Conservation (phyloP, 352 stramenopile species). For the Pythium volutum region DNA sequence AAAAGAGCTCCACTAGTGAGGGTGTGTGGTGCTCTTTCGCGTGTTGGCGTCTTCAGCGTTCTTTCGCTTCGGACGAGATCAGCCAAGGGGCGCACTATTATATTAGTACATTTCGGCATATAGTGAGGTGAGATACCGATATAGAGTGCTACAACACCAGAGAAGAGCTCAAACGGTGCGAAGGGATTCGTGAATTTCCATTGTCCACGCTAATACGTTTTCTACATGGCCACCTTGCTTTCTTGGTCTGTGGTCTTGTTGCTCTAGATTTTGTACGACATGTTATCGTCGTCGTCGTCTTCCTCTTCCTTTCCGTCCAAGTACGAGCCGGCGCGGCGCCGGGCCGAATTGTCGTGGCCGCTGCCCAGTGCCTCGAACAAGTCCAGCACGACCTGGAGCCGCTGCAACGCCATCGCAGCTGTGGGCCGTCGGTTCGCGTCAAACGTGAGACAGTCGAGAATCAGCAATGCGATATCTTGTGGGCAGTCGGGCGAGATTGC, state of each 20-base stretch:
- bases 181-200: not conserved
- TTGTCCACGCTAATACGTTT: not conserved
- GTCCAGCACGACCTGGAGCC: slow-evolving; percentile 45
- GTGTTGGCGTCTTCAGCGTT: too few species aligned
- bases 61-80: not conserved
- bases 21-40: too few species aligned
- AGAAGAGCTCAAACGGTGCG: not conserved
- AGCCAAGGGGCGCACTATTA: slow-evolving; percentile 8
- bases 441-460: slow-evolving; percentile 51
- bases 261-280: slow-evolving; percentile 12
- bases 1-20: too few species aligned
- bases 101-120: not conserved
- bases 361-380: slow-evolving; percentile 45
- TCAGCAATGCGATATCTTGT: slow-evolving; percentile 35
- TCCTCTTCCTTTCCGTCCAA: slow-evolving; percentile 11
- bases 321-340: slow-evolving; percentile 4
- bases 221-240: not conserved
- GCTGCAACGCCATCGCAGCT: slow-evolving; percentile 32
- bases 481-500: slow-evolving; percentile 50
- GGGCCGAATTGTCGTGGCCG: slow-evolving; percentile 24
- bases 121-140: not conserved
- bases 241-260: not conserved
- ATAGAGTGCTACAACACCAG: slow-evolving; percentile 9
- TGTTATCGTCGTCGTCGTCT: slow-evolving; percentile 11
- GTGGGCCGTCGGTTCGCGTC: slow-evolving; percentile 44